phyloP scores from a whole-genome alignment of 78 protist genomes.

The Neovahlkampfia damariscottae region DNA sequence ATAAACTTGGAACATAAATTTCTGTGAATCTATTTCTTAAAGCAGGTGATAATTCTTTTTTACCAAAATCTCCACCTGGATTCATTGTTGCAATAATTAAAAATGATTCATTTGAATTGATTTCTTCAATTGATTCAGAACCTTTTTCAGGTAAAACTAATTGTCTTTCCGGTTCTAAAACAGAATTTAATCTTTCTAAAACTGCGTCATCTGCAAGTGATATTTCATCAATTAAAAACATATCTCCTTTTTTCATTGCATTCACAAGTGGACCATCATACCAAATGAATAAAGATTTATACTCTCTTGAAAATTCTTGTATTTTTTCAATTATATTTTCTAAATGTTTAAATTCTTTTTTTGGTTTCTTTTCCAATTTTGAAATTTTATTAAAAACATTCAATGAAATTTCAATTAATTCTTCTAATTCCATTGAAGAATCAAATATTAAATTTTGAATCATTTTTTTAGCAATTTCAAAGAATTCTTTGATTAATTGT shows the following conservation, averaged over 20 bases:
- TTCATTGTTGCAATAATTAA: constrained; percentile 97
- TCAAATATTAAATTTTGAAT: neutral
- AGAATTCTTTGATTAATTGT: neutral
- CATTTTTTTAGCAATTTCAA: neutral
- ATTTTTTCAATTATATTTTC: neutral
- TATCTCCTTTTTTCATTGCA: constrained; percentile 84
- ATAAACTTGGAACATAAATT: constrained; percentile 22
- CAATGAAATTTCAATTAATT: neutral
- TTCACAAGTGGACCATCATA: constrained; percentile 94
- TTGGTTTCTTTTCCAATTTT: no score
- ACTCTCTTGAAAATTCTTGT: neutral
- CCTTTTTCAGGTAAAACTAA: constrained; percentile 82
- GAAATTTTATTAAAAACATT: no score
- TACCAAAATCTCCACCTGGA: constrained; percentile 99
- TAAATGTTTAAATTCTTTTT: neutral
- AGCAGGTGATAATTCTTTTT: constrained; percentile 98
- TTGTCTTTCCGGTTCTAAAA: constrained; percentile 86
- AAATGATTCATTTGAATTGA: constrained; percentile 51
- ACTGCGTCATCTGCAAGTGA: constrained; percentile 98
- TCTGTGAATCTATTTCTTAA: constrained; percentile 88
- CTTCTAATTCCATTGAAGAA: neutral
- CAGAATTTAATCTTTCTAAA: constrained; percentile 96
- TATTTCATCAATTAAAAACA: constrained; percentile 92
- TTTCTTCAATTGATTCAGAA: constrained; percentile 32
- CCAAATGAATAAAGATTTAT: constrained; percentile 81